phyloP scores from a whole-genome alignment of 305 asterid genomes.

The Fraxinus albicans region DNA sequence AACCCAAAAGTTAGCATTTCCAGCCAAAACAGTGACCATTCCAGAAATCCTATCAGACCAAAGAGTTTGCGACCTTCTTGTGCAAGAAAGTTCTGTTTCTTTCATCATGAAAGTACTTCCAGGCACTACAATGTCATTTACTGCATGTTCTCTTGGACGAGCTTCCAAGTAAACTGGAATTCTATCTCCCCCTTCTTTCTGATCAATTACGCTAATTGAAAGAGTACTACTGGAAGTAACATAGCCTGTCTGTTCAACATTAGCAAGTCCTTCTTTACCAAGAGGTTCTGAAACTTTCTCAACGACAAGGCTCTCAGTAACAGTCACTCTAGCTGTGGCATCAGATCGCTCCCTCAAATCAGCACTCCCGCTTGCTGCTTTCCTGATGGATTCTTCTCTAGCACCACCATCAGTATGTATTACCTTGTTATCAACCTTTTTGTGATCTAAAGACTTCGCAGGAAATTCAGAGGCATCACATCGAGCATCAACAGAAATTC shows the following conservation, averaged over 20 bases:
- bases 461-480: conserved; percentile 53
- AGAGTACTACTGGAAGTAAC: conserved; percentile 47
- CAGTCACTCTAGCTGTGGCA: conserved; percentile 72
- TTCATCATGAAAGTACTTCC: conserved; percentile 57
- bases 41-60: conserved; percentile 96
- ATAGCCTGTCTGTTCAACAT: conserved; percentile 63
- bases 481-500: conserved; percentile 39
- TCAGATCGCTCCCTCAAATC: conserved; percentile 63
- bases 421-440: conserved; percentile 42
- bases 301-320: conserved; percentile 77
- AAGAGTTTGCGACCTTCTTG: conserved; percentile 58
- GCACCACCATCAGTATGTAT: conserved; percentile 35
- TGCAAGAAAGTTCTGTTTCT: conserved; percentile 80
- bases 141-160: conserved; percentile 81
- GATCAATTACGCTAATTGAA: conserved; percentile 66
- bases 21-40: conserved; percentile 87
- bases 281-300: conserved; percentile 70
- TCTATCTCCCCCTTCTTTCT: conserved; percentile 61
- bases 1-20: conserved; percentile 96
- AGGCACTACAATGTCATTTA: conserved; percentile 64
- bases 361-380: conserved; percentile 44
- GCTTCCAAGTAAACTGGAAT: conserved; percentile 80
- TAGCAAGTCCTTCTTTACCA: conserved; percentile 51
- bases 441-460: conserved; percentile 38
- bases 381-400: conserved; percentile 52